A percentile compares a stretch with the other conserved stretches of the same genome.
These are phyloP conservation scores for Dryadomyces quercivorus DNA, from an alignment of 2,329 filamentous ascomycete genomes.

Conservation along the genomic window DNA sequence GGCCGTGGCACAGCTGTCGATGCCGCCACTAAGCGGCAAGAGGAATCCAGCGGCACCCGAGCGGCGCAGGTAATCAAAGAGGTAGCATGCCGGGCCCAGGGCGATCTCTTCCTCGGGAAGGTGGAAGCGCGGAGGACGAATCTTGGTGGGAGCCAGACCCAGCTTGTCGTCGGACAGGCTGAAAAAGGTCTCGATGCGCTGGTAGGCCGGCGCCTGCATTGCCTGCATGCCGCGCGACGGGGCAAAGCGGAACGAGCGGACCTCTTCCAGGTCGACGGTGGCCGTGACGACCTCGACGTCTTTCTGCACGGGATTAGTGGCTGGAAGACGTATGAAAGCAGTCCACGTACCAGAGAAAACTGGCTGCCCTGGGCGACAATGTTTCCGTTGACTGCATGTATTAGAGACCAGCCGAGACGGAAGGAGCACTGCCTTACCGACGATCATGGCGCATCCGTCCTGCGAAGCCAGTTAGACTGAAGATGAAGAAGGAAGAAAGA, in stretches of 20 bases:
- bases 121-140: conserved; percentile 37
- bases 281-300: conserved; percentile 56
- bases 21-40: conserved; percentile 44
- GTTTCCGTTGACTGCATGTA: conserved; percentile 37
- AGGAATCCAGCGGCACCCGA: conserved; percentile 38
- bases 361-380: conserved; percentile 55
- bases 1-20: conserved; percentile 41
- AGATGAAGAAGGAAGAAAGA: background rate
- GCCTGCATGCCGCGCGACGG: conserved; percentile 47
- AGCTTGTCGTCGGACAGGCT: conserved; percentile 19
- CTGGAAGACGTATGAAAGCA: conserved; percentile 17
- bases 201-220: conserved; percentile 31
- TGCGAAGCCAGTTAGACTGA: background rate
- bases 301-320: conserved; percentile 24
- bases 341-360: conserved; percentile 25
- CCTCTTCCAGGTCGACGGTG: conserved; percentile 59
- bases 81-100: conserved; percentile 49
- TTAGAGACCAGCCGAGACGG: background rate
- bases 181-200: conserved; percentile 26
- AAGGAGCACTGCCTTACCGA: conserved; percentile 16
- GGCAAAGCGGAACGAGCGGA: conserved; percentile 46
- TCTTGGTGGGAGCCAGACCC: conserved; percentile 18
- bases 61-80: conserved; percentile 46
- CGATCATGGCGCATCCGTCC: conserved; percentile 51
- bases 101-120: conserved; percentile 55